Base-by-base conservation (phyloP, 495 filamentous ascomycete species). In the Talaromyces trachyspermus region DNA sequence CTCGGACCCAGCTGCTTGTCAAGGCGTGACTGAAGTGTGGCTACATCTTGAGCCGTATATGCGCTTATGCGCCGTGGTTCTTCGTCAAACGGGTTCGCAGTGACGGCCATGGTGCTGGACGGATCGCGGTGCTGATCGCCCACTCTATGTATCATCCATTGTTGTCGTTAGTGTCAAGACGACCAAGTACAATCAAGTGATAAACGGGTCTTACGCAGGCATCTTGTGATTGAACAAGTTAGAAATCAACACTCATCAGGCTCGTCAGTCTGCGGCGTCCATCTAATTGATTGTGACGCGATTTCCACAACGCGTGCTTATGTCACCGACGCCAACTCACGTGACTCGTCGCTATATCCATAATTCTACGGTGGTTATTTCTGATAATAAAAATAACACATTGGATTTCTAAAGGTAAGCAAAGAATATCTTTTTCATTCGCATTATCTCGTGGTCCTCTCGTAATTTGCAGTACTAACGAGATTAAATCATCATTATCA, bases 1-100 rank as follows among this genome's bases (percentile, higher is more conserved):
- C 69, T 99, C 94, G 1, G 92, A 94, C 1, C 92, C 92, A 99
- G 77, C 56, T 96, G 89, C 55, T 88, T 92, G 52, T 95, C 84
- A 22, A 99, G 79, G 9, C 85, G 80, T 52, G 77, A 76, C 62
- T 95, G 88, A 7, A 99, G 71, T 0, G 88, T 90, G 8, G 91
- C 89, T 35, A 95, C 90, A 67, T 98, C 83, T 51, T 75, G 68
- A n/a, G 89, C 87, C 2, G 90, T 95, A 64, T 86, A 97, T 54
- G 85, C 81, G 51, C 65, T 82, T 7, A 92, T 76, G 8, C 77
- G 78, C 20, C 74, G 79, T 58, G 74, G 74, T 3, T 66, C 60
- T 45, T 89, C 85, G 56, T 85, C 82, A 58, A 89, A 95, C 15
- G 89, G 88, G 55, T 95, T 95, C 50, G 65, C 63, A 38, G 71